Base-by-base conservation (phyloP, 2,329 filamentous ascomycete species). In the Paraphaeosphaeria minitans region DNA sequence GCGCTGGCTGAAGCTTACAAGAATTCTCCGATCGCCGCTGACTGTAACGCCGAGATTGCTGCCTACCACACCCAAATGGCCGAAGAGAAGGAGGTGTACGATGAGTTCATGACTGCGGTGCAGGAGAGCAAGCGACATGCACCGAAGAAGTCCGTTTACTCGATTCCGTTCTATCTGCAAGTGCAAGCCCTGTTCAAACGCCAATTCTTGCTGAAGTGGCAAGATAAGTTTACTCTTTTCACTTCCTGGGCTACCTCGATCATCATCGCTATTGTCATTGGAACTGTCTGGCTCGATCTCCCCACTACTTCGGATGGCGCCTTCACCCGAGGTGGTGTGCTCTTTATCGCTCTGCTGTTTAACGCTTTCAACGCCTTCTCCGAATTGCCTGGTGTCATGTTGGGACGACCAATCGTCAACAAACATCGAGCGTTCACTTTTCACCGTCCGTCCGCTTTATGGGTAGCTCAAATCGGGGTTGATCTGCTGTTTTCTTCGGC, bases 321-420 rank as follows among this genome's bases (percentile, higher is more conserved):
- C 3, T 96, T 95, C 77, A 90, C 88, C 65, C 87, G 92, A 73
- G 91, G 91, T 62, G 92, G 91, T 80, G 84, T 94, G 1, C 81
- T 96, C 52, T 96, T 96, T 78, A 87, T 93, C 55, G 82, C 89
- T 22, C 84, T 96, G 1, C 79, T 96, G 4, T 94, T 94, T 83
- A 94, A 94, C 74, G 89, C 90, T n/a, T 94, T 96, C 76, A 88
- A 92, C 70, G 90, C 92, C 24, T 93, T 95, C 71, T 86, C 89
- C 0, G 92, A 96, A 74, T 78, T 96, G 0, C 89, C 84, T 0
- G 83, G 84, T 12, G 90, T 89, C 1, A 94, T 95, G 90, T 79
- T 88, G 16, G 91, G 89, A 0, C 84, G 92, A 9, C 83, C 88
- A 0, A 90, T 96, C 39, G 84, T 96, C 60, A 92, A 93, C 74